Base-by-base conservation (phyloP, 176 grass and related monocot genomes). In the Carex pumila region DNA sequence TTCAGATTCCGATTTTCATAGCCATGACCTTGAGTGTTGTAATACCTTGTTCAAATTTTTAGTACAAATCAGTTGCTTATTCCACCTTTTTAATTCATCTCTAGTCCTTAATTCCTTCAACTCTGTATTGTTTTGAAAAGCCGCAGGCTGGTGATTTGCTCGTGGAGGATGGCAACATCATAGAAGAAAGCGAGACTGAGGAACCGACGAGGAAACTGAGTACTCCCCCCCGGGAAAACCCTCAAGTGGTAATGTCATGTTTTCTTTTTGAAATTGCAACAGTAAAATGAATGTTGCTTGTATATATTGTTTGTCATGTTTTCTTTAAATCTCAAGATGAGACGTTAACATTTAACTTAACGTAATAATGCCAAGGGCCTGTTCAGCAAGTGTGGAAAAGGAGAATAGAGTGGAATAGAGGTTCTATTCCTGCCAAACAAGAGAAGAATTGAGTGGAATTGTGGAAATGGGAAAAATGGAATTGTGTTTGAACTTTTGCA, bases 171-270 rank as follows among this genome's bases (percentile, higher is more conserved):
- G 73, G 12, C 13, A 78, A 78, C 32, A 78, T 78, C 14, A 57
- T 78, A 73, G 88, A 93, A 55, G 86, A 91, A 73, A 57, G 54
- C 56, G 83, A 89, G 58, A 81, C 74, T 8, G 49, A 29, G 56
- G 84, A 84, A 64, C 78, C 65, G 43, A 45, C 39, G 43, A 84
- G 49, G 34, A 84, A 89, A 87, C 58, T 81, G 14, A 79, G 72
- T 75, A 34, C 79, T 74, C 58, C 57, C 15, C 29, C 63, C 53
- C 31, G 84, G 82, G 34, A 43, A 79, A 84, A 62, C 84, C 32
- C 69, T 79, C 85, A 36, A 77, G 62, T 49, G 83, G 87, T 91
- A 91, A 74, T 53, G 3, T 34, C 29, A 57, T 78, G 2, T 9
- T 34, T 2, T 12, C 39, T 5, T 34, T 55, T 18, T 57, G 12